Evolutionary conservation across 2,329 filamentous ascomycete species (phyloP).

Genomic region (Penicillium sclerotigenum): DNA sequence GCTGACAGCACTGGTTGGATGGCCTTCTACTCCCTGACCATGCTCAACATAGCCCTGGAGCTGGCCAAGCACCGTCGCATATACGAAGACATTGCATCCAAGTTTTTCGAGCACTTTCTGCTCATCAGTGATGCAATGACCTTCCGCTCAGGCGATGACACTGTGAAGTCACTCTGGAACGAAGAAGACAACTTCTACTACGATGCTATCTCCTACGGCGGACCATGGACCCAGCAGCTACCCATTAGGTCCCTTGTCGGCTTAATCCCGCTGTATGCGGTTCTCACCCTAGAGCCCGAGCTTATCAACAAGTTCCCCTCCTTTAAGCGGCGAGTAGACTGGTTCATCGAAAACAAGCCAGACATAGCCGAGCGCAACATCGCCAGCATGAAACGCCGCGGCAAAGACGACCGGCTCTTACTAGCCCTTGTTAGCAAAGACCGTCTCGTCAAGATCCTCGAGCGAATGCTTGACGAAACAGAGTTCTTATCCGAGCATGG

Average conservation of each 20-base stretch:
- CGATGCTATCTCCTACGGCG: slow-evolving; percentile 94
- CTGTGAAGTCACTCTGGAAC: slow-evolving; percentile 83
- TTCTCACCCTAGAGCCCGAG: slow-evolving; percentile 87
- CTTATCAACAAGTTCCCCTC: slow-evolving; percentile 85
- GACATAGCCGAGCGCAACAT: slow-evolving; percentile 92
- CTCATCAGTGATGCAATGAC: slow-evolving; percentile 98
- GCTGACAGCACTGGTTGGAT: slow-evolving; percentile 99
- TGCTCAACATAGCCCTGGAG: slow-evolving; percentile 95
- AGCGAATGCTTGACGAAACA: slow-evolving; percentile 88
- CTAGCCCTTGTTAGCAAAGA: slow-evolving; percentile 90
- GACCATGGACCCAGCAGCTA: slow-evolving; percentile 88
- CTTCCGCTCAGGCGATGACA: slow-evolving; percentile 67
- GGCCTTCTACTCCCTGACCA: slow-evolving; percentile 94
- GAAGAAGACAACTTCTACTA: slow-evolving; percentile 96
- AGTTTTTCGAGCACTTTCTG: slow-evolving; percentile 98
- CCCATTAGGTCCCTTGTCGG: slow-evolving; percentile 90
- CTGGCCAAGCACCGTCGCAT: slow-evolving; percentile 90
- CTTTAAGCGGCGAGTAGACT: slow-evolving; percentile 89
- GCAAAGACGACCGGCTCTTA: slow-evolving; percentile 83
- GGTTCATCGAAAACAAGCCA: slow-evolving; percentile 85
- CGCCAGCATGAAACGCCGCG: slow-evolving; percentile 84
- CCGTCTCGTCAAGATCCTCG: slow-evolving; percentile 81
- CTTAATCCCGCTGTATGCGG: slow-evolving; percentile 88
- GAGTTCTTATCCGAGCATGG: slow-evolving; percentile 90
- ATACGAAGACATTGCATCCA: slow-evolving; percentile 95